Evolutionary conservation across 2,329 filamentous ascomycete species (phyloP).

Genomic region (Anthostomella pinea): DNA sequence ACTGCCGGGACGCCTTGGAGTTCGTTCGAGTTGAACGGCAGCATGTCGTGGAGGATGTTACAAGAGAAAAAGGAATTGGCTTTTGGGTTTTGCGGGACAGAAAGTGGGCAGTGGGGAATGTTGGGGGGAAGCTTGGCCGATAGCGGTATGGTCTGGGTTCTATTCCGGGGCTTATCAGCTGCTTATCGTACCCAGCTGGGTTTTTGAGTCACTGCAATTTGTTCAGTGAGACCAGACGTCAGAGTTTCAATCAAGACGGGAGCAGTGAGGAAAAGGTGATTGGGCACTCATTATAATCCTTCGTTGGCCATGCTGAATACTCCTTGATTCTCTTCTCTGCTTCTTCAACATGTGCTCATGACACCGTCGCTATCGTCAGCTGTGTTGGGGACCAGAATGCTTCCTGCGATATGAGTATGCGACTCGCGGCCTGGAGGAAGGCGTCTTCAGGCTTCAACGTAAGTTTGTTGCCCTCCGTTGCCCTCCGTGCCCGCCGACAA

Average conservation of each 20-base stretch:
- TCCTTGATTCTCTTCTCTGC: slow-evolving; percentile 2
- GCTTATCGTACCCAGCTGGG: neutral
- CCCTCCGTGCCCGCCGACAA: too few relatives aligned
- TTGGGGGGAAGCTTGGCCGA: neutral
- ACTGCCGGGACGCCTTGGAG: too few relatives aligned
- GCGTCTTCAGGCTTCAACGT: slow-evolving; percentile 36
- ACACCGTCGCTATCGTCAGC: neutral
- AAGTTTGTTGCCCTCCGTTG: too few relatives aligned
- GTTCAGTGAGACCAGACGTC: too few relatives aligned
- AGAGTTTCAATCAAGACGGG: too few relatives aligned
- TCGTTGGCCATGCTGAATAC: too few relatives aligned
- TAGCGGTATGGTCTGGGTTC: neutral
- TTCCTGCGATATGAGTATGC: slow-evolving; percentile 37
- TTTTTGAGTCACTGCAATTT: slow-evolving; percentile 5
- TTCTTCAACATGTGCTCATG: neutral
- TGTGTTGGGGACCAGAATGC: slow-evolving; percentile 17
- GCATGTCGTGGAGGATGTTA: too few relatives aligned
- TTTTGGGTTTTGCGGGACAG: too few relatives aligned
- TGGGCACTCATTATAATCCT: too few relatives aligned
- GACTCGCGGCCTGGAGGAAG: slow-evolving; percentile 39
- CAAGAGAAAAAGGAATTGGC: too few relatives aligned
- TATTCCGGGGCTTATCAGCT: neutral
- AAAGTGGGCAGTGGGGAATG: neutral
- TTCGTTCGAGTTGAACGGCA: too few relatives aligned
- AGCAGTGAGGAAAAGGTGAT: too few relatives aligned